Base-by-base conservation (phyloP, 371 early-diverging fungal species). In the Capillidium rhysosporum region DNA sequence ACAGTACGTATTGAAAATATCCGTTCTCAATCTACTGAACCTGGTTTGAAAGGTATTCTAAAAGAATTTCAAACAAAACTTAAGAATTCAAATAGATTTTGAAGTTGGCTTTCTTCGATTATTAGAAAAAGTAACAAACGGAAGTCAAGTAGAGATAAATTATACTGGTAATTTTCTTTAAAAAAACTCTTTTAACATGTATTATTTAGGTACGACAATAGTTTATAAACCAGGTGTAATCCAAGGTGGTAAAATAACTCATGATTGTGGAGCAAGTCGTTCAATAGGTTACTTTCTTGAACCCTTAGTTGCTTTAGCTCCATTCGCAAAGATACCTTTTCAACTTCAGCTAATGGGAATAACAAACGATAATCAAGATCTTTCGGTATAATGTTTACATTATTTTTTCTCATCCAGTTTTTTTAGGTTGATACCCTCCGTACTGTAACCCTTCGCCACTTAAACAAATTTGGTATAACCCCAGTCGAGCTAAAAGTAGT, bases 271-370 rank as follows among this genome's bases (percentile, higher is more conserved):
- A 16, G 23, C 64, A 25, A 69, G 65, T 0, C 77, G 95, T 23
- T 79, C 82, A 16, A 78, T 95, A 38, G 91, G 88, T 28, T 95
- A 97, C 65, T 97, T 81, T 59, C 67, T 96, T 26, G 92, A 92
- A 59, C 83, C 88, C 1, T 60, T 98, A 57, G 72, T 93, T 49
- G 82, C 86, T 2, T 72, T 97, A 41, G 89, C 87, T 24, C 94
- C 95, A 9, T 98, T 98, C 65, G 76, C 82, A 12, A 93, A 92
- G 62, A 68, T 68, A 44, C 87, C 89, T 12, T 68, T 92, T 62
- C 67, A 69, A 12, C 62, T 91, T 38, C 82, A 76, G 9, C 65
- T 98, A 44, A 72, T 72, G 53, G 98, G 98, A 24, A 77, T 95
- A 56, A 97, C 98, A 0, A 89, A 89, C 60, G 87, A 93, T 65